Evolutionary conservation across 495 filamentous ascomycete genomes (phyloP), one percentile per base, ranked within the genome.

Genomic region (Neurospora intermedia): DNA sequence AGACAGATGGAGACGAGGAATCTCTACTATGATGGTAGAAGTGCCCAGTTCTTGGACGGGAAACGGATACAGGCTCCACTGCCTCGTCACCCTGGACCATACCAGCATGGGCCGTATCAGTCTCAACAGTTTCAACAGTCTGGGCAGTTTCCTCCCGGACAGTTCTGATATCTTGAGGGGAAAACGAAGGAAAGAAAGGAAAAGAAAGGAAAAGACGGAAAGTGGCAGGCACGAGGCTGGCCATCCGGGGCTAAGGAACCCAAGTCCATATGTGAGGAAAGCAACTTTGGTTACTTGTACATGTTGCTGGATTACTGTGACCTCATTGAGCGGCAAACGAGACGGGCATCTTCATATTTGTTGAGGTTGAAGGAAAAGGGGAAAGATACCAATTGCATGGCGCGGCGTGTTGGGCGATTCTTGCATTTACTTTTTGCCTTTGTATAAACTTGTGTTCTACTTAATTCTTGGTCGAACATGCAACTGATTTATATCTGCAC

Each of bases 21-120:
- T 69, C 80, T 77, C 8, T 86, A 86, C 43, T 84, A 85, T 31
- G 81, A 83, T 54, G 75, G 73, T 15, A 78, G 78, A 74, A 83
- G 80, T 42, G 83, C 82, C 10, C 77, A 80, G 74, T 86, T 80
- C 62, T 71, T 86, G 10, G 84, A 86, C 69, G 84, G 84, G 31
- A 83, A 76, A 76, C 80, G 84, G 39, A 73, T 83, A 31, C 72
- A 77, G 45, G 6, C 54, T 62, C 54, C 54, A 15, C 54, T 62
- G 54, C 54, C 54, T 66, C 54, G 54, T 9, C 13, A 16, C 15
- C 27, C 54, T 66, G 54, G 54, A 16, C 54, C 54, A 27, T 66
- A 62, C 35, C 54, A 31, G 23, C 16, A 15, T 62, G 54, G 54
- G 7, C 54, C 54, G 15, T 62, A 66, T 38, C 54, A 66, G 27